These are phyloP conservation scores for Aspergillus sp. DNA, from an alignment of 2,329 filamentous ascomycete species.

Conservation along the genomic window DNA sequence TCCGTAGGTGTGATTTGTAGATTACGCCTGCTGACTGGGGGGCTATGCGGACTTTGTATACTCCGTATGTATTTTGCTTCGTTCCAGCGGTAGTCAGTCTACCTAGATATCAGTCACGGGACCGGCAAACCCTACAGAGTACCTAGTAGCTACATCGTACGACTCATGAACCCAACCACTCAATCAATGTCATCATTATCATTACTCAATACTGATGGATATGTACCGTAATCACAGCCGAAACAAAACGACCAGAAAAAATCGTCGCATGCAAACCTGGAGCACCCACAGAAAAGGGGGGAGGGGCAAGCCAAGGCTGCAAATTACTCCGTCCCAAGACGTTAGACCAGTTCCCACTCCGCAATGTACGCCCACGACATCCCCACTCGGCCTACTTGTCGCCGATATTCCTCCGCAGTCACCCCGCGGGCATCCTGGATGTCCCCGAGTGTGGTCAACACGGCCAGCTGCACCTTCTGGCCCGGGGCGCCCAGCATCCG, in stretches of 20 bases:
- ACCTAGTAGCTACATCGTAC: too few relatives aligned
- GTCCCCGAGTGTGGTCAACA: constrained; percentile 56
- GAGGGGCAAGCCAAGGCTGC: neutral
- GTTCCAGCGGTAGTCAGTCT: too few relatives aligned
- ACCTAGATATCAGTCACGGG: too few relatives aligned
- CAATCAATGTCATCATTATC: constrained; percentile 1
- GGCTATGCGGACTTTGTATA: too few relatives aligned
- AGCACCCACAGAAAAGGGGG: neutral
- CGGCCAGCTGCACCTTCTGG: constrained; percentile 64
- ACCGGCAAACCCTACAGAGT: too few relatives aligned
- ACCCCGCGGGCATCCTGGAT: constrained; percentile 54
- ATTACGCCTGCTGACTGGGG: too few relatives aligned
- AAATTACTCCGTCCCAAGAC: neutral
- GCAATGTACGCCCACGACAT: constrained; percentile 53
- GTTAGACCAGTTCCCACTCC: constrained; percentile 54
- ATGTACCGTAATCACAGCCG: neutral
- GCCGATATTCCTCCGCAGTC: constrained; percentile 48
- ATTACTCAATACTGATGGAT: constrained; percentile 1
- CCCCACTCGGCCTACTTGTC: constrained; percentile 46
- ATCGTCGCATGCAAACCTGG: neutral
- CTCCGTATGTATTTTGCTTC: too few relatives aligned
- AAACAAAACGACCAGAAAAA: neutral
- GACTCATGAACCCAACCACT: too few relatives aligned
- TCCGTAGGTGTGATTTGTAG: too few relatives aligned
- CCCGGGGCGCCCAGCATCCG: constrained; percentile 66